Base-by-base conservation (phyloP, 2,329 filamentous ascomycete species). In the Zasmidium cellare region DNA sequence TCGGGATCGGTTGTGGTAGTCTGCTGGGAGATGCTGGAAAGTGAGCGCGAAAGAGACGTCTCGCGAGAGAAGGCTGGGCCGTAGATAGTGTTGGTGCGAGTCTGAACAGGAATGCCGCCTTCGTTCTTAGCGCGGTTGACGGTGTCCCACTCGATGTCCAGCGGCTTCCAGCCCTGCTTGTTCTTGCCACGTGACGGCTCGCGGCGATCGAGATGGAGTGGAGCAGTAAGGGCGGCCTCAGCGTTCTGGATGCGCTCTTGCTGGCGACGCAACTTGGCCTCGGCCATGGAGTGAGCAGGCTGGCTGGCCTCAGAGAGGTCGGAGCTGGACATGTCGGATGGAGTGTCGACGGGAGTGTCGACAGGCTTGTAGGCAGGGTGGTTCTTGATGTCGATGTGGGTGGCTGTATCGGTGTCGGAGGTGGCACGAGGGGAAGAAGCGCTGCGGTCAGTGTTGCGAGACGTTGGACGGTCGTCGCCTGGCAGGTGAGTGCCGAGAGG, bases 211-310 rank as follows among this genome's bases (percentile, higher is more conserved):
- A 62, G 58, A 24, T 28, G 44, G 31, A 52, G 53, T 1, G 46
- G 63, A 14, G 61, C 56, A 14, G 55, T 56, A 28, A 71, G 52
- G 3, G 67, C 62, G 24, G 70, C 65, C 20, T 73, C 70, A 5
- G 66, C 68, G 24, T 65, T 64, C 41, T 66, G 62, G 25, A 70
- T 72, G 52, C 69, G 68, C 56, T 67, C 66, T 31, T 67, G 67
- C 58, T 73, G 70, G 22, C 71, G 70, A 45, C 66, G 67, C 1
- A 73, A 63, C 58, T 70, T 71, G 16, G 68, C 68, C 24, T 67
- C 63, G 5, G 70, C 70, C 38, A 66, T 61, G 11, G 65, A 63
- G 52, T 61, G 46, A 35, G 50, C 41, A 46, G 53, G 23, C 25
- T 52, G 18, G 38, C 31, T 46, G 49, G 60, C 48, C 44, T 61